Evolutionary conservation across 208 protist species (phyloP).

Genomic region (Acanthamoeba divionensis): DNA sequence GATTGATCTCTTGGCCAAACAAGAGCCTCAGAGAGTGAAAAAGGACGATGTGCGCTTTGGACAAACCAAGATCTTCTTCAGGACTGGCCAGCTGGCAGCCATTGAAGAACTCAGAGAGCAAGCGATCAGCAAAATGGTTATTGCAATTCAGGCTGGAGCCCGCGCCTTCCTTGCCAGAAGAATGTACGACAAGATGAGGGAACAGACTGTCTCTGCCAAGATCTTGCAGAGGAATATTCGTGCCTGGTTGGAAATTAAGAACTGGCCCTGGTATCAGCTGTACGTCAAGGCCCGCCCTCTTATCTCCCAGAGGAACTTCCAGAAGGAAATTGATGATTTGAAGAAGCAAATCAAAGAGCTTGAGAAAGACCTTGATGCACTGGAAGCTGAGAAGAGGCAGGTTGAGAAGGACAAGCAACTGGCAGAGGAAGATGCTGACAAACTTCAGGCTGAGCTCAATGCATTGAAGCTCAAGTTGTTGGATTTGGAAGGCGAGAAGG

Average conservation of each 20-base stretch:
- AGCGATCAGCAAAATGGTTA: conserved; percentile 73
- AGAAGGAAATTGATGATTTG: conserved; percentile 74
- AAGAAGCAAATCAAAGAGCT: conserved; percentile 70
- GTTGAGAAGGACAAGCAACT: conserved; percentile 67
- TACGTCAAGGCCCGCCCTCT: conserved; percentile 77
- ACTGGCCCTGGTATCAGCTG: conserved; percentile 82
- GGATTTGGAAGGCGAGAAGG: conserved; percentile 62
- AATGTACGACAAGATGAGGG: conserved; percentile 68
- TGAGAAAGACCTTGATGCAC: conserved; percentile 67
- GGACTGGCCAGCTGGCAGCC: conserved; percentile 76
- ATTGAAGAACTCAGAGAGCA: conserved; percentile 82
- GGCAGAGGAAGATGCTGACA: conserved; percentile 63
- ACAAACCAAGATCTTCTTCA: conserved; percentile 84
- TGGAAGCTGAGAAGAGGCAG: conserved; percentile 61
- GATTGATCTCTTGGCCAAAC: conserved; percentile 66
- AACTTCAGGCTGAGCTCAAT: conserved; percentile 64
- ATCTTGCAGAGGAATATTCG: conserved; percentile 80
- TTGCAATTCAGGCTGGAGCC: conserved; percentile 74
- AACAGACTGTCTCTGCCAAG: conserved; percentile 71
- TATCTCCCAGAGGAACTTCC: conserved; percentile 67
- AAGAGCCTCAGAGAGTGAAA: conserved; percentile 64
- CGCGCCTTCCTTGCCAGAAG: conserved; percentile 74
- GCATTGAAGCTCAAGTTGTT: conserved; percentile 58
- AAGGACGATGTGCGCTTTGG: conserved; percentile 76
- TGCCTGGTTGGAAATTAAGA: conserved; percentile 74